Evolutionary conservation across 106 monocot genomes (phyloP).

Genomic region (Dendrobium catenatum): DNA sequence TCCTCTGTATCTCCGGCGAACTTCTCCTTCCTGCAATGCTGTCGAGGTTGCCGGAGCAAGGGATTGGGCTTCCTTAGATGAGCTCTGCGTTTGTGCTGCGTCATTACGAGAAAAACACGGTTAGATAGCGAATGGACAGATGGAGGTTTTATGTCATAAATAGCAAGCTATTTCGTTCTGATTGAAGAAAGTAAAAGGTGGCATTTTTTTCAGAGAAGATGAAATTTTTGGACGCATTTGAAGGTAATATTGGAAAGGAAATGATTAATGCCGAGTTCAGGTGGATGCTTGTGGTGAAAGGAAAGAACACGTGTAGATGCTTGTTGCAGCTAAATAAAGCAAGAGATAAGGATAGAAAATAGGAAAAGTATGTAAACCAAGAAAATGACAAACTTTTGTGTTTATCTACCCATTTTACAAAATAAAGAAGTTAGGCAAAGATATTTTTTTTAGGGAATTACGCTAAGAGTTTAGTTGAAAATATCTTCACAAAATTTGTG

Average conservation of each 20-base stretch:
- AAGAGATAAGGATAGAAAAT: background rate
- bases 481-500: background rate
- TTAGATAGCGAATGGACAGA: background rate
- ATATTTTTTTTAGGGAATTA: background rate
- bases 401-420: background rate
- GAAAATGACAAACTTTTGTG: background rate
- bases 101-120: too few relatives aligned
- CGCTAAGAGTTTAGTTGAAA: background rate
- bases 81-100: background rate
- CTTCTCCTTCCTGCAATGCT: slow-evolving; percentile 1
- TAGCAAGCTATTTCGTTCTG: background rate
- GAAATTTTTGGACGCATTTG: background rate
- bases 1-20: slow-evolving; percentile 39
- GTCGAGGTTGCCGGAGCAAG: background rate
- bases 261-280: background rate
- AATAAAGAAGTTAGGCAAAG: background rate
- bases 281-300: background rate
- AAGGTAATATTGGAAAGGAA: background rate
- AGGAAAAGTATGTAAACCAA: background rate
- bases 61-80: background rate
- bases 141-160: background rate
- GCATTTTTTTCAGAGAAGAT: background rate
- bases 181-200: background rate
- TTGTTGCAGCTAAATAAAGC: background rate
- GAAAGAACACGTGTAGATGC: background rate